Base-by-base conservation (phyloP, 2,329 filamentous ascomycete species). In the Didymella segeticola region DNA sequence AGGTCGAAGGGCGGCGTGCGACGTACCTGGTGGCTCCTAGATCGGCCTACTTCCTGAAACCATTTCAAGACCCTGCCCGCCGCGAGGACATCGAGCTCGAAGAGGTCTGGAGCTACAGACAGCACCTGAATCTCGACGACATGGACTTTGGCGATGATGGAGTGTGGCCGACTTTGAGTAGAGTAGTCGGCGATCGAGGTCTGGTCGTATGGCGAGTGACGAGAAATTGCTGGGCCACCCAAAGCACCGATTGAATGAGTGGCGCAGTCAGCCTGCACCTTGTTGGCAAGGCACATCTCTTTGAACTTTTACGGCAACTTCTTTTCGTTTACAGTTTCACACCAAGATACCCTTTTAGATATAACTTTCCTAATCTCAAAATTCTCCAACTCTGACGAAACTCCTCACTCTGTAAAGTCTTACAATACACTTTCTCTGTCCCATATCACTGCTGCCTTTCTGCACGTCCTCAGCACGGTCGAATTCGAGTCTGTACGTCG, bases 111-210 rank as follows among this genome's bases (percentile, higher is more conserved):
- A 82, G 82, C 54, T 82, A 90, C 64, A 77, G 75, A 39, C 79
- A 81, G 49, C 90, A 93, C 72, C 74, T 93, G 27, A 92, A 91
- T 65, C 77, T 93, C 34, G 90, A 93, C 72, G 90, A 93, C 74
- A 78, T 93, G 69, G 89, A 93, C 68, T 91, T 90, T 78, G 88
- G 79, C 2, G 86, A 89, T 56, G 89, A 93, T 63, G 90, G 90
- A 5, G 79, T 93, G 43, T 88, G 85, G 87, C 79, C 83, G 56
- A 93, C 90, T 7, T 72, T 93, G 38, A 77, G 80, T 29, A 79
- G 89, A 61, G 88, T 92, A 4, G 75, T 91, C 0, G 79, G 78
- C 4, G 71, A 78, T 49, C 69, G 79, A 52, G 79, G 79, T 1
- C 61, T 82, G 29, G 75, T 74, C 2, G 68, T 81, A 5, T 81